Percentiles rank a stretch among this genome's conserved stretches.
Conservation (phyloP, 768 basidiomycete species). For the Xanthoconium stramineum region DNA sequence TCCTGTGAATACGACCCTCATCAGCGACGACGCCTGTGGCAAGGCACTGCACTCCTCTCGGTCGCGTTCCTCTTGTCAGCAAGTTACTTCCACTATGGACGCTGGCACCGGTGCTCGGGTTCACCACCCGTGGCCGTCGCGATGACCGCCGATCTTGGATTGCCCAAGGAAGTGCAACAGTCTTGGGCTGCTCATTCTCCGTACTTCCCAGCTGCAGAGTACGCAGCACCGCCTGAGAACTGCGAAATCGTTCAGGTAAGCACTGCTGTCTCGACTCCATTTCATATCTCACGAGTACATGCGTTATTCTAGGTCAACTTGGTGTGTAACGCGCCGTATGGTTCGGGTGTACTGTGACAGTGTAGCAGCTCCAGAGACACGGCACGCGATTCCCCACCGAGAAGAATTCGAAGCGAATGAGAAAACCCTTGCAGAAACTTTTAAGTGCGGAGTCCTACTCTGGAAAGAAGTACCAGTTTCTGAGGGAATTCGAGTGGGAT, state of each 20-base stretch:
- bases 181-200: constrained; percentile 65
- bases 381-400: constrained; percentile 74
- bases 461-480: constrained; percentile 51
- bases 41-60: constrained; percentile 3
- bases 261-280: background rate
- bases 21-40: constrained; percentile 4
- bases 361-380: constrained; percentile 68
- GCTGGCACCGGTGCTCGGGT: constrained; percentile 2
- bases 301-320: constrained; percentile 23
- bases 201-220: constrained; percentile 47
- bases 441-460: constrained; percentile 42
- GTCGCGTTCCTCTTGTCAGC: constrained; percentile 15
- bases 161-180: constrained; percentile 26
- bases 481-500: constrained; percentile 54
- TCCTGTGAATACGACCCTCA: background rate
- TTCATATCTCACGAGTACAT: background rate
- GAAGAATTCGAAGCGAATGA: constrained; percentile 42
- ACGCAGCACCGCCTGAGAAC: constrained; percentile 41
- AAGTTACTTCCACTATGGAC: constrained; percentile 12
- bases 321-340: constrained; percentile 15
- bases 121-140: background rate
- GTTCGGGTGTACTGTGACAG: constrained; percentile 2
- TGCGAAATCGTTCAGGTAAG: constrained; percentile 59
- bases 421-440: constrained; percentile 51
- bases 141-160: background rate